A percentile compares a stretch with the other conserved stretches of the same genome.
Conservation (phyloP, 306 rosid genomes). For the Datisca glomerata region DNA sequence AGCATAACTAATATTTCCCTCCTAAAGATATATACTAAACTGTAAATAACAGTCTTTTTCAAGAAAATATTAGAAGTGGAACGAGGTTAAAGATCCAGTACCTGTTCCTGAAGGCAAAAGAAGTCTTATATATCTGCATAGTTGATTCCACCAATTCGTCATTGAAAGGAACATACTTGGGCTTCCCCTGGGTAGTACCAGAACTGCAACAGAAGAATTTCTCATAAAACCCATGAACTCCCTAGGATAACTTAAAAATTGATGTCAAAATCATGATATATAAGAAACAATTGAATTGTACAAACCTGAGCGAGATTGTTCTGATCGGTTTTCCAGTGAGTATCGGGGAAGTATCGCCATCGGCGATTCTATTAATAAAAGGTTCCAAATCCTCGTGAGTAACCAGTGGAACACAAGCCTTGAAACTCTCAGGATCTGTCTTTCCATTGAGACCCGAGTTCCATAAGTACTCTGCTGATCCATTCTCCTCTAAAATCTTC, state of each 20-base stretch:
- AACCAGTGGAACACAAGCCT: slow-evolving; percentile 61
- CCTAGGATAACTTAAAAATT: background rate
- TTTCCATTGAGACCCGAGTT: slow-evolving; percentile 55
- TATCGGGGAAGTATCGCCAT: slow-evolving; percentile 51
- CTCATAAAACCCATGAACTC: slow-evolving; percentile 11
- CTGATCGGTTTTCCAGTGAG: slow-evolving; percentile 82
- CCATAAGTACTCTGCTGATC: slow-evolving; percentile 64
- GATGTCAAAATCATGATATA: background rate
- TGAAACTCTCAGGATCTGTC: slow-evolving; percentile 74
- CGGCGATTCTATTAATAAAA: slow-evolving; percentile 52
- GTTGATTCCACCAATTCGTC: slow-evolving; percentile 76
- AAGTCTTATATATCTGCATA: slow-evolving; percentile 57
- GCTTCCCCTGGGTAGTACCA: slow-evolving; percentile 91
- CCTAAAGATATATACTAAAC: no score
- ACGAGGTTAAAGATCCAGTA: slow-evolving; percentile 10
- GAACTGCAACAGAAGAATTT: slow-evolving; percentile 41
- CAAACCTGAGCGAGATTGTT: slow-evolving; percentile 64
- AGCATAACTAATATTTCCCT: no score
- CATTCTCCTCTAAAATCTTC: slow-evolving; percentile 65
- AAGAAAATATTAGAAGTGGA: no score
- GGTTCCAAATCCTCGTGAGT: slow-evolving; percentile 62
- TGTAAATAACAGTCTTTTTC: no score
- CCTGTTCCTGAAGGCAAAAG: slow-evolving; percentile 89
- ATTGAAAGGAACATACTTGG: slow-evolving; percentile 73
- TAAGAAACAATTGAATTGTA: background rate